Conservation (phyloP, 306 rosid genomes). For the Purshia tridentata region DNA sequence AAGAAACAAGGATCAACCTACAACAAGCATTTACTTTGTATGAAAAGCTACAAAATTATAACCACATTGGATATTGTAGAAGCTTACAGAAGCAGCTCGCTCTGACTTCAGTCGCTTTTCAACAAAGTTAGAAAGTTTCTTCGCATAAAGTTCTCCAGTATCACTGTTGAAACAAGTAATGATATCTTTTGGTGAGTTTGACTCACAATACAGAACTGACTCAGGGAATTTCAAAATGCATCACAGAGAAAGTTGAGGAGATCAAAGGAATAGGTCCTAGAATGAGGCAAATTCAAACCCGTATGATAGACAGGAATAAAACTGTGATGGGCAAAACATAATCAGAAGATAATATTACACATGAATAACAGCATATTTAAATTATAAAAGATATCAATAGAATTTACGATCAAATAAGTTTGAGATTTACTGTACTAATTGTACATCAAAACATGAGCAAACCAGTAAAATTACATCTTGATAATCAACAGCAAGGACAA, state of each 20-base stretch:
- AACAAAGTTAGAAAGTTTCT: conserved; percentile 88
- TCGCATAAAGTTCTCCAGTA: conserved; percentile 74
- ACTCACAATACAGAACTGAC: conserved; percentile 15
- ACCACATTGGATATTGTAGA: conserved; percentile 23
- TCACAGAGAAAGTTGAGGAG: not conserved
- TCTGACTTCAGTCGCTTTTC: conserved; percentile 93
- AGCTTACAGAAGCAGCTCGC: conserved; percentile 95
- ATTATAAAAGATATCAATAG: not conserved
- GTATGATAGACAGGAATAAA: not conserved
- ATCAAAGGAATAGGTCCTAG: not conserved
- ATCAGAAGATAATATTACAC: not conserved
- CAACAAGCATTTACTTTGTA: conserved; percentile 17
- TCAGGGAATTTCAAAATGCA: not conserved
- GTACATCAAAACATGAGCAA: conserved; percentile 1
- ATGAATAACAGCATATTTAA: not conserved
- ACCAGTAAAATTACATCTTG: not conserved
- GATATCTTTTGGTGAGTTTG: conserved; percentile 16
- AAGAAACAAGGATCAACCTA: conserved; percentile 1
- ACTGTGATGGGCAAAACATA: not conserved
- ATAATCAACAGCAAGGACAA: conserved; percentile 15
- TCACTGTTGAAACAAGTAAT: conserved; percentile 55
- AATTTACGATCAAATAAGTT: conserved; percentile 1
- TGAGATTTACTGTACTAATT: not conserved
- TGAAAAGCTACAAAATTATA: conserved; percentile 22
- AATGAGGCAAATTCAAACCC: not conserved